Evolutionary conservation across 2,329 filamentous ascomycete genomes (phyloP).

Genomic region (Lecanicillium sp.): DNA sequence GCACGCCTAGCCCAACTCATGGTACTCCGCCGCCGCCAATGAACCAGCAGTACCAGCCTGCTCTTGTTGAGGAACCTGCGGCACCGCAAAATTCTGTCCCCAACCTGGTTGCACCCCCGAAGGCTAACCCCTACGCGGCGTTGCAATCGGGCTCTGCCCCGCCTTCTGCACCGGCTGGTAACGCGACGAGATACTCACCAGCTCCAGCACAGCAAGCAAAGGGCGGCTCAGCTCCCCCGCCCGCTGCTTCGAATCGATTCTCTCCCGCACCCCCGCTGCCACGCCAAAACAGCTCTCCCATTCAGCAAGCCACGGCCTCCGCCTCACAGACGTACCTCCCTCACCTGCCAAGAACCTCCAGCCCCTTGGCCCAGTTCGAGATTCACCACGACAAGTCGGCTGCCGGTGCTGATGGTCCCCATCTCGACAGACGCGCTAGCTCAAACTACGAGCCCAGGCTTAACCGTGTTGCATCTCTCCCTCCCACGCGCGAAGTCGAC

Average conservation of each 20-base stretch:
- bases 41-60: constrained; percentile 5
- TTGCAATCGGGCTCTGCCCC: constrained; percentile 32
- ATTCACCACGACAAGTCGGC: constrained; percentile 37
- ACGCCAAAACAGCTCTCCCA: constrained; percentile 39
- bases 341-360: constrained; percentile 59
- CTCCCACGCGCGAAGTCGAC: constrained; percentile 56
- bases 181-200: constrained; percentile 56
- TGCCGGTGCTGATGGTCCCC: constrained; percentile 29
- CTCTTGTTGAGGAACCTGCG: constrained; percentile 22
- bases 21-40: neutral
- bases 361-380: constrained; percentile 60
- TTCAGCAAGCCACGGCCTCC: constrained; percentile 27
- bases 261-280: constrained; percentile 39
- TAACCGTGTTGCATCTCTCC: constrained; percentile 51
- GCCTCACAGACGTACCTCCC: constrained; percentile 43
- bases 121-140: constrained; percentile 47
- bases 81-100: constrained; percentile 29
- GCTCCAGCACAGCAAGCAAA: constrained; percentile 38
- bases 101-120: constrained; percentile 48
- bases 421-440: constrained; percentile 43
- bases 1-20: constrained; percentile 2
- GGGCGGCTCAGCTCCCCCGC: constrained; percentile 34
- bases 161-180: constrained; percentile 28
- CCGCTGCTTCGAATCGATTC: constrained; percentile 45
- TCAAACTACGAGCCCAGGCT: constrained; percentile 51